Conservation (phyloP, 805 yeast species). For the Lipomyces lipofer region DNA sequence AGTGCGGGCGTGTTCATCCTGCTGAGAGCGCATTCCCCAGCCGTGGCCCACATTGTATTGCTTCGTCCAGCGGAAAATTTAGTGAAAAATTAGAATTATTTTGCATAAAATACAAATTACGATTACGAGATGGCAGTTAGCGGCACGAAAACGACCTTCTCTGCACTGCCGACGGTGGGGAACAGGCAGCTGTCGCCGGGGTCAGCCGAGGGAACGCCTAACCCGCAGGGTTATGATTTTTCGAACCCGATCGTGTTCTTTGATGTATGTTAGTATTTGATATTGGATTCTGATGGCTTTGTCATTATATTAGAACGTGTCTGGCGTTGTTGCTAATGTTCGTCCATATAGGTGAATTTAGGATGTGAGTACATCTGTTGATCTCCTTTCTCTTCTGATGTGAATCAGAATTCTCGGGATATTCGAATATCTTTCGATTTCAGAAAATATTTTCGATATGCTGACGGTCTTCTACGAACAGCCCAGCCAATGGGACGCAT, state of each 20-base stretch:
- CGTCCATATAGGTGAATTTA: slow-evolving; percentile 32
- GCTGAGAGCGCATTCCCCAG: no score
- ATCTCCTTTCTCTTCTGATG: no score
- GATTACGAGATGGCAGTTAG: no score
- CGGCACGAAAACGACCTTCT: slow-evolving; percentile 9
- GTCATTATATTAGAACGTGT: not conserved
- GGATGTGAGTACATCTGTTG: slow-evolving; percentile 37
- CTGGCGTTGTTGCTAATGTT: not conserved
- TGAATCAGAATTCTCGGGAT: not conserved
- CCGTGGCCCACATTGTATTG: no score
- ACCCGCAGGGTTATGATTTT: slow-evolving; percentile 20
- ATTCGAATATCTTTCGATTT: not conserved
- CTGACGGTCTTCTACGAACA: slow-evolving; percentile 8
- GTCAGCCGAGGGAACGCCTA: not conserved
- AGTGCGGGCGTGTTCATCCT: no score
- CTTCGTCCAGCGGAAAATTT: no score
- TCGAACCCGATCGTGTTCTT: slow-evolving; percentile 45
- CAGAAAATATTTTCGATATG: not conserved
- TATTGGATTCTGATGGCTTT: slow-evolving; percentile 5
- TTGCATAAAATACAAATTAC: no score
- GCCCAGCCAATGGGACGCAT: slow-evolving; percentile 46
- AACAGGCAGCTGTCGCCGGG: slow-evolving; percentile 9
- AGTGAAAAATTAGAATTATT: no score
- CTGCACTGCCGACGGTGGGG: slow-evolving; percentile 7
- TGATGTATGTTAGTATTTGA: slow-evolving; percentile 39